Evolutionary conservation across 1,284 basidiomycete species (phyloP).

Genomic region (Cryptococcus neoformans): DNA sequence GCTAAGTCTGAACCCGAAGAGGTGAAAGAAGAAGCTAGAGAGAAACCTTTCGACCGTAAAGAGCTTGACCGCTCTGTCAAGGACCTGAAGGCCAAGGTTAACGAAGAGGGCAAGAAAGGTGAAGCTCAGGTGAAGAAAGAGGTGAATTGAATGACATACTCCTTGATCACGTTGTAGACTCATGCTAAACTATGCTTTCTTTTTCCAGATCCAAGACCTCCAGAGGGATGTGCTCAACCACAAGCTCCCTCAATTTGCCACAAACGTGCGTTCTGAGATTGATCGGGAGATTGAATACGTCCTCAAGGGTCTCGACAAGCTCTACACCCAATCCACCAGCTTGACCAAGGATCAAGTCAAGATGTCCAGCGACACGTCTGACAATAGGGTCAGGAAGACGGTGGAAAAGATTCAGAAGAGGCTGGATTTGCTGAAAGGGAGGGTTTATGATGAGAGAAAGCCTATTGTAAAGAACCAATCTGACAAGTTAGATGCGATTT

Average conservation of each 20-base stretch:
- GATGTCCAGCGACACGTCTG: slow-evolving; percentile 27
- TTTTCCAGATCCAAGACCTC: slow-evolving; percentile 9
- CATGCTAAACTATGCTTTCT: background rate
- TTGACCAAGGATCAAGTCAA: slow-evolving; percentile 36
- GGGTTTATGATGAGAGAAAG: slow-evolving; percentile 19
- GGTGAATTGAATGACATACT: slow-evolving; percentile 22
- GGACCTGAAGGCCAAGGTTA: slow-evolving; percentile 26
- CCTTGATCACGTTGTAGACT: slow-evolving; percentile 1
- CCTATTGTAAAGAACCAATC: slow-evolving; percentile 21
- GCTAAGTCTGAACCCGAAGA: slow-evolving; percentile 7
- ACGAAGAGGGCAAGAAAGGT: slow-evolving; percentile 30
- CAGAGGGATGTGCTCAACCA: slow-evolving; percentile 14
- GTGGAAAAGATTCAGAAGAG: slow-evolving; percentile 22
- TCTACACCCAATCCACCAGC: slow-evolving; percentile 35
- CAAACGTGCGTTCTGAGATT: slow-evolving; percentile 23
- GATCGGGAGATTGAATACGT: slow-evolving; percentile 39
- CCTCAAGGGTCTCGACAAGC: slow-evolving; percentile 40
- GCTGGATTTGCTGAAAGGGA: slow-evolving; percentile 18
- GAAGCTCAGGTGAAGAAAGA: slow-evolving; percentile 25
- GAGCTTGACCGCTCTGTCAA: slow-evolving; percentile 19
- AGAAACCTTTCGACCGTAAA: slow-evolving; percentile 11
- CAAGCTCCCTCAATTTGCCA: slow-evolving; percentile 21
- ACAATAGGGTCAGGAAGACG: slow-evolving; percentile 19
- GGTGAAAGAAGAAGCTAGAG: slow-evolving; percentile 8
- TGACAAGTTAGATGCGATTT: slow-evolving; percentile 22